These are phyloP conservation scores for Fusarium duplospermum DNA, from an alignment of 2,329 filamentous ascomycete species.

Conservation along the genomic window DNA sequence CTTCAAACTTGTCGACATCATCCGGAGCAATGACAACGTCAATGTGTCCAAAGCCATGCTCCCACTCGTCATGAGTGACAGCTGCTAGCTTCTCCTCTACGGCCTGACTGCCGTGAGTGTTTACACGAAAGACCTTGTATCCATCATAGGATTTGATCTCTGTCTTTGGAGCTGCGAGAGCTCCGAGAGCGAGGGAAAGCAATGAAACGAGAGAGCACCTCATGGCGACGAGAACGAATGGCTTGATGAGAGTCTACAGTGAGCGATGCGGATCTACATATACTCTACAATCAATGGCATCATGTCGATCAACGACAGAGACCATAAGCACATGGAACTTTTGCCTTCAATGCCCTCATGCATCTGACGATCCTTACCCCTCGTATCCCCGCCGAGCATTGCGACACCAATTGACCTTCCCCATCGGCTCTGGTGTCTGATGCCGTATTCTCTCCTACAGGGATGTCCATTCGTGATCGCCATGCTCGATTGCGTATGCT, in stretches of 20 bases:
- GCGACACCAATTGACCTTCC: constrained; percentile 23
- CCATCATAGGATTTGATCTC: constrained; percentile 45
- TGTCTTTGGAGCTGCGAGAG: constrained; percentile 26
- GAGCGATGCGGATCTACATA: constrained; percentile 15
- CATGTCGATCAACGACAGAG: neutral
- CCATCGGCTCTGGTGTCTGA: constrained; percentile 14
- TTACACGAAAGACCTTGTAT: constrained; percentile 57
- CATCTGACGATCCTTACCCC: constrained; percentile 18
- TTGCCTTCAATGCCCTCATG: constrained; percentile 6
- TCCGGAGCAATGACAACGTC: constrained; percentile 49
- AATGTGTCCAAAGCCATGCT: constrained; percentile 36
- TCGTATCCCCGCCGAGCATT: constrained; percentile 4
- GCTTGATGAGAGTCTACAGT: neutral
- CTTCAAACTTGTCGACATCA: constrained; percentile 44
- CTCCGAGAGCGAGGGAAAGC: constrained; percentile 30
- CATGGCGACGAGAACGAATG: constrained; percentile 20
- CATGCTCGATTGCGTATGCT: constrained; percentile 9
- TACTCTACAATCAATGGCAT: neutral
- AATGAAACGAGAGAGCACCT: constrained; percentile 32
- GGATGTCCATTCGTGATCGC: constrained; percentile 16
- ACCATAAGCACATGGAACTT: constrained; percentile 8
- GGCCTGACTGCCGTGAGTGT: constrained; percentile 55
- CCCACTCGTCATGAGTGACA: constrained; percentile 41
- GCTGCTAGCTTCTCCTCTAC: constrained; percentile 49
- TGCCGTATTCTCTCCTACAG: neutral